phyloP scores from a whole-genome alignment of 306 rosid genomes.

The Vigna reflexopilosa region DNA sequence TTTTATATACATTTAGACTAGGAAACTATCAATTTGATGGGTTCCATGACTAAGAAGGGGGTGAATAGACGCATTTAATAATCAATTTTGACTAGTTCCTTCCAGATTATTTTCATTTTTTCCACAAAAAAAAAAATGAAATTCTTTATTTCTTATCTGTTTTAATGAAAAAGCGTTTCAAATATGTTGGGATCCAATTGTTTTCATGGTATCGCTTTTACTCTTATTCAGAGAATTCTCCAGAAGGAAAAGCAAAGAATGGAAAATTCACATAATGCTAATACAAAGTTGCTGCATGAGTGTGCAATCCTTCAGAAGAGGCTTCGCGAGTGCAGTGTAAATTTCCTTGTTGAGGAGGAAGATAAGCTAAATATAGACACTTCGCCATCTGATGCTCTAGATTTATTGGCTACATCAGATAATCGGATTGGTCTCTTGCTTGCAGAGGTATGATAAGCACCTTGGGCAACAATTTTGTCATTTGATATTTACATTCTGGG shows the following conservation, averaged over 20 bases:
- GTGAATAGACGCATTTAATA: no score
- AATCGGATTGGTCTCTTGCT: slow-evolving; percentile 89
- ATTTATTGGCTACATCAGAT: slow-evolving; percentile 82
- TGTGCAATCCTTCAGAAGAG: slow-evolving; percentile 82
- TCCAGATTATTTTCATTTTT: background rate
- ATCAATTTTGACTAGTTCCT: background rate
- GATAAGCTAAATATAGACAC: slow-evolving; percentile 77
- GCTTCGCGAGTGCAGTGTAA: slow-evolving; percentile 87
- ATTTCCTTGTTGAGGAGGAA: slow-evolving; percentile 89
- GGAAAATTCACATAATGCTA: slow-evolving; percentile 60
- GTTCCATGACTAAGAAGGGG: background rate
- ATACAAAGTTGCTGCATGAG: slow-evolving; percentile 81
- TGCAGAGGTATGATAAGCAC: slow-evolving; percentile 72
- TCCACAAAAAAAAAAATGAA: background rate
- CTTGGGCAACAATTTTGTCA: slow-evolving; percentile 25
- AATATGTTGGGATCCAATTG: background rate
- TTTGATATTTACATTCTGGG: slow-evolving; percentile 16
- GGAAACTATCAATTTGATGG: slow-evolving; percentile 35
- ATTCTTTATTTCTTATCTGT: slow-evolving; percentile 10
- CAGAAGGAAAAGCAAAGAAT: slow-evolving; percentile 75
- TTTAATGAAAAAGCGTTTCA: background rate
- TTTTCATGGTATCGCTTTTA: slow-evolving; percentile 38
- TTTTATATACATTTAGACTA: slow-evolving; percentile 11
- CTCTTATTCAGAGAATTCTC: slow-evolving; percentile 63
- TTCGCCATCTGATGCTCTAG: slow-evolving; percentile 80